phyloP scores from a whole-genome alignment of 306 rosid species.

The Trifolium dubium region DNA sequence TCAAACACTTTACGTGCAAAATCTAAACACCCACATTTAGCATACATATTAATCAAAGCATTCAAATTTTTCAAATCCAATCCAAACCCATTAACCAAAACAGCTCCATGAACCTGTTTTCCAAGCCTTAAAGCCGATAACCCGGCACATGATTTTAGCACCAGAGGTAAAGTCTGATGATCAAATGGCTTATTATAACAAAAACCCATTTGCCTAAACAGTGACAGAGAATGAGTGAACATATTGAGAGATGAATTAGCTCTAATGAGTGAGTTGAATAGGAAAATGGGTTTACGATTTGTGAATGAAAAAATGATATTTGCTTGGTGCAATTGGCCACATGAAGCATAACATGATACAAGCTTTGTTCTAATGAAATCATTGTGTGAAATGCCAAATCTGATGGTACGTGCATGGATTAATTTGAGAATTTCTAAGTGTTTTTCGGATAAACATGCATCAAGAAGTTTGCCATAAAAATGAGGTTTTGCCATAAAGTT shows the following conservation, averaged over 20 bases:
- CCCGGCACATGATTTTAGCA: constrained; percentile 65
- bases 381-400: constrained; percentile 50
- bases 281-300: constrained; percentile 65
- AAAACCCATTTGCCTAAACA: constrained; percentile 55
- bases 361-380: constrained; percentile 68
- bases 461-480: constrained; percentile 53
- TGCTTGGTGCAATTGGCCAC: constrained; percentile 59
- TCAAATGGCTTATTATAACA: constrained; percentile 54
- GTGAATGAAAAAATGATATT: constrained; percentile 59
- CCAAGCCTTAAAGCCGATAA: constrained; percentile 56
- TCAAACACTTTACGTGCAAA: constrained; percentile 66
- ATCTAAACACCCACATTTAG: constrained; percentile 54
- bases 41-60: constrained; percentile 69
- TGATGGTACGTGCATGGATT: constrained; percentile 57
- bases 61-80: constrained; percentile 58
- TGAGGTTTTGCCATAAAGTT: constrained; percentile 23
- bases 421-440: constrained; percentile 47
- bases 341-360: constrained; percentile 62
- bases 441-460: constrained; percentile 51
- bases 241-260: constrained; percentile 55
- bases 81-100: constrained; percentile 59
- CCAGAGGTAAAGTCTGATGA: constrained; percentile 56
- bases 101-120: constrained; percentile 62
- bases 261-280: constrained; percentile 69
- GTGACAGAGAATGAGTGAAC: constrained; percentile 57